Conservation (phyloP, 1,284 basidiomycete species). For the Cryptococcus jaspeensis region DNA sequence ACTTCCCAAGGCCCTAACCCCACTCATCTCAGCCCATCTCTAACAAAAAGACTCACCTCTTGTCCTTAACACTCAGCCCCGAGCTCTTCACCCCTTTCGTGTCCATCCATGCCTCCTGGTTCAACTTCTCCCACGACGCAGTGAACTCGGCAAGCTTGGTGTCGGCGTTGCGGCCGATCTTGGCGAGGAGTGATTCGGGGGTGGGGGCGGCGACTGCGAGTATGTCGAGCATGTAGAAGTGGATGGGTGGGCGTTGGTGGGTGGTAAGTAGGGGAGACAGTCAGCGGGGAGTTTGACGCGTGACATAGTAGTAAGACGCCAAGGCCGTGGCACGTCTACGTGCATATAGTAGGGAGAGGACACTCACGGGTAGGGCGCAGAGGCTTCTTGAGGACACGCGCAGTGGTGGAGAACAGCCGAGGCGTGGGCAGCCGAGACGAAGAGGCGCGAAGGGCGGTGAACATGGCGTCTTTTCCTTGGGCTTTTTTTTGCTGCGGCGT, state of each 20-base stretch:
- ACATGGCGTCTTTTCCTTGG: slow-evolving; percentile 8
- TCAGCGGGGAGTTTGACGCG: neutral
- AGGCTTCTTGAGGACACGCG: slow-evolving; percentile 27
- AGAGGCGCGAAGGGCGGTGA: slow-evolving; percentile 16
- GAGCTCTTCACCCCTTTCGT: slow-evolving; percentile 32
- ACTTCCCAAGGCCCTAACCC: too few relatives aligned
- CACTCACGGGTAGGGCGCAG: slow-evolving; percentile 28
- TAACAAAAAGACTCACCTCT: slow-evolving; percentile 38
- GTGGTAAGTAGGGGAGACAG: too few relatives aligned
- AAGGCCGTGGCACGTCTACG: too few relatives aligned
- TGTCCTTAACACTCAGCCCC: slow-evolving; percentile 38
- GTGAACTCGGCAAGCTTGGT: slow-evolving; percentile 36
- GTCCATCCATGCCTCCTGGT: slow-evolving; percentile 30
- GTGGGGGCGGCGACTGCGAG: slow-evolving; percentile 28
- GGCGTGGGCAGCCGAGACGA: slow-evolving; percentile 11
- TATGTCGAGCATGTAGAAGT: too few relatives aligned
- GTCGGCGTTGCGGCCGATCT: slow-evolving; percentile 44
- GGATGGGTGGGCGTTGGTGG: too few relatives aligned
- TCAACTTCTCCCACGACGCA: slow-evolving; percentile 40
- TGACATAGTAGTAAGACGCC: neutral
- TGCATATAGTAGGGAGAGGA: too few relatives aligned
- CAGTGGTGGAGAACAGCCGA: slow-evolving; percentile 21
- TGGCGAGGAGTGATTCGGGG: slow-evolving; percentile 35
- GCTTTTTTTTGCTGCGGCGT: neutral
- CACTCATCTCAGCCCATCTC: too few relatives aligned